Evolutionary conservation across 148 eudicot species (phyloP).

Genomic region (Fagopyrum homotropicum): DNA sequence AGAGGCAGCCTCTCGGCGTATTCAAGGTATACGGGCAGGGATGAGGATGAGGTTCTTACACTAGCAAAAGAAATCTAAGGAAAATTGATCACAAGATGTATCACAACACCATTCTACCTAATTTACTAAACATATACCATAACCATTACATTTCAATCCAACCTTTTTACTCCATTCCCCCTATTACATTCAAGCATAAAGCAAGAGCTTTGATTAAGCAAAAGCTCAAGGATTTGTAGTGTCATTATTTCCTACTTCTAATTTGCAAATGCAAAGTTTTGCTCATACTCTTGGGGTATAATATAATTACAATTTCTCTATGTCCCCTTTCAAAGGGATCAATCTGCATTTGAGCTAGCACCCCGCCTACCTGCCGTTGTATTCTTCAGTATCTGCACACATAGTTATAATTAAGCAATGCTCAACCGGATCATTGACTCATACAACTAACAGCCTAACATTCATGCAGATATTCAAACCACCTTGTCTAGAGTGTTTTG

Average conservation of each 20-base stretch:
- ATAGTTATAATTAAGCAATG: not conserved
- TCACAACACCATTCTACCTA: not conserved
- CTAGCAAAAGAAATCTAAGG: too few relatives aligned
- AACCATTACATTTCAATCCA: not conserved
- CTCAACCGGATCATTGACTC: not conserved
- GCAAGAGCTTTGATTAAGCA: not conserved
- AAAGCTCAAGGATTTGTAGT: not conserved
- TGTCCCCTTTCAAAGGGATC: not conserved
- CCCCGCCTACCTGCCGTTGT: slow-evolving; percentile 12
- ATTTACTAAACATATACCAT: not conserved
- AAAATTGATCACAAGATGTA: not conserved
- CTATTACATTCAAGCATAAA: not conserved
- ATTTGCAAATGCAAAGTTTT: not conserved
- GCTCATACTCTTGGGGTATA: not conserved
- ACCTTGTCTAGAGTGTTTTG: not conserved
- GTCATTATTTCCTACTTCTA: slow-evolving; percentile 4
- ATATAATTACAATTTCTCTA: not conserved
- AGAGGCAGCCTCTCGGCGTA: too few relatives aligned
- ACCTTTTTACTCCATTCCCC: not conserved
- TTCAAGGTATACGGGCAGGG: too few relatives aligned
- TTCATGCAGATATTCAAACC: not conserved
- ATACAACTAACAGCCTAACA: not conserved
- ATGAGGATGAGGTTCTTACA: too few relatives aligned
- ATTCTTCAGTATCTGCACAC: slow-evolving; percentile 14
- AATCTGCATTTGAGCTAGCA: slow-evolving; percentile 8